Percentiles rank a stretch among this genome's conserved stretches.
Conservation (phyloP, 805 yeast genomes). For the Danielozyma ontarioensis region DNA sequence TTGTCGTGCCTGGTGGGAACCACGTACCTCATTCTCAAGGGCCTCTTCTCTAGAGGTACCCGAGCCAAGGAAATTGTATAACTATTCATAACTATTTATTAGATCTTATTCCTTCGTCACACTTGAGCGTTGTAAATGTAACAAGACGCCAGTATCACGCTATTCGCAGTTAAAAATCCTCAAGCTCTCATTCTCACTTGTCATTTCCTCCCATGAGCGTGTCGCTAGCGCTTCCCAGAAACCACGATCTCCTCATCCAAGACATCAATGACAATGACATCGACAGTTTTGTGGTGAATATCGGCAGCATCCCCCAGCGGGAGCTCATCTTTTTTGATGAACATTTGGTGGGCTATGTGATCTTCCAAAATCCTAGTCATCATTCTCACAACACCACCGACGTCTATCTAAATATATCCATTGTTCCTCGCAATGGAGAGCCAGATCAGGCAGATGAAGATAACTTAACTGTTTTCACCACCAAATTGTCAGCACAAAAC, state of each 20-base stretch:
- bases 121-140: too few species aligned
- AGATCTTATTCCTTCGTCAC: too few species aligned
- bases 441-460: conserved; percentile 1
- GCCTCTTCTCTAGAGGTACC: too few species aligned
- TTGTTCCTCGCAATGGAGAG: conserved; percentile 11
- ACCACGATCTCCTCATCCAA: too few species aligned
- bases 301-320: background rate
- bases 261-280: too few species aligned
- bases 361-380: conserved; percentile 9
- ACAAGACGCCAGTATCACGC: too few species aligned
- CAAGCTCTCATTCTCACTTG: too few species aligned
- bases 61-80: too few species aligned
- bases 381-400: conserved; percentile 3
- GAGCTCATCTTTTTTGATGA: conserved; percentile 28
- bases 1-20: background rate
- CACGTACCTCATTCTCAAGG: background rate
- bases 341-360: conserved; percentile 20
- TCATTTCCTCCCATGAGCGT: too few species aligned
- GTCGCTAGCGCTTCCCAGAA: background rate
- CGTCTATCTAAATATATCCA: conserved; percentile 14
- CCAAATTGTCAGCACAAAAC: conserved; percentile 5
- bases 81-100: too few species aligned
- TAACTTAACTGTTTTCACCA: conserved; percentile 6
- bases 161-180: too few species aligned
- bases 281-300: background rate